A percentile compares a stretch with the other conserved stretches of the same genome.
Evolutionary conservation across 345 rosid species (phyloP).

Genomic region (Aquilaria sinensis): DNA sequence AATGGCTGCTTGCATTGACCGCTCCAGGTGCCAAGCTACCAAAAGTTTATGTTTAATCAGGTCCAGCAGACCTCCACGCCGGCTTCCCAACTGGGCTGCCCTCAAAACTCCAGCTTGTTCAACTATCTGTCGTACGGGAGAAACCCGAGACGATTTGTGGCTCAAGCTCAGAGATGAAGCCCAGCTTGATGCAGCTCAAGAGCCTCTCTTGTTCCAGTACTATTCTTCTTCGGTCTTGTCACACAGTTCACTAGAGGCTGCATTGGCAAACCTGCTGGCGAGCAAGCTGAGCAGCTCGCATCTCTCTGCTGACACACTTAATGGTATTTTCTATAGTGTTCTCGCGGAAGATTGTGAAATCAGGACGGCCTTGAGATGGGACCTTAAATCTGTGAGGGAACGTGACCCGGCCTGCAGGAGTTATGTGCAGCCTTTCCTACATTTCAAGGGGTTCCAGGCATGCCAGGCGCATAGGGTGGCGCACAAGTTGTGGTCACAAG

Average conservation of each 20-base stretch:
- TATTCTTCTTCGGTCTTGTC: slow-evolving; percentile 11
- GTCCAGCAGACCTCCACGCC: neutral
- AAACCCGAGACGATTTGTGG: slow-evolving; percentile 10
- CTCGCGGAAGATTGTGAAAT: slow-evolving; percentile 6
- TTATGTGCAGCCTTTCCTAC: slow-evolving; percentile 10
- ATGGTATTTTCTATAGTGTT: neutral
- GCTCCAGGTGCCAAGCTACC: neutral
- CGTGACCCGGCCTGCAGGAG: slow-evolving; percentile 19
- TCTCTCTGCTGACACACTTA: neutral
- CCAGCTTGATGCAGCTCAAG: slow-evolving; percentile 8
- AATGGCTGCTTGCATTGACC: slow-evolving; percentile 16
- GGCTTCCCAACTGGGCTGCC: slow-evolving; percentile 2
- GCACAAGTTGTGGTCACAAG: slow-evolving; percentile 15
- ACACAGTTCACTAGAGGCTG: slow-evolving; percentile 9
- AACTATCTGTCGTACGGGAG: neutral
- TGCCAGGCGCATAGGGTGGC: slow-evolving; percentile 20
- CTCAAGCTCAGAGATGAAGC: slow-evolving; percentile 14
- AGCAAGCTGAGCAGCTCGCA: slow-evolving; percentile 13
- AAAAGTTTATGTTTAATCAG: neutral
- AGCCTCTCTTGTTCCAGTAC: slow-evolving; percentile 15
- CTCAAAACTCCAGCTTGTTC: slow-evolving; percentile 6
- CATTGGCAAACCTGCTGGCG: slow-evolving; percentile 14
- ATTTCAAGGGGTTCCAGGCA: slow-evolving; percentile 21
- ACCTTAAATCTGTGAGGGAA: slow-evolving; percentile 9
- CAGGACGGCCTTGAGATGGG: slow-evolving; percentile 10